Conservation (phyloP, 306 rosid species). For the Cucurbita ficifolia region DNA sequence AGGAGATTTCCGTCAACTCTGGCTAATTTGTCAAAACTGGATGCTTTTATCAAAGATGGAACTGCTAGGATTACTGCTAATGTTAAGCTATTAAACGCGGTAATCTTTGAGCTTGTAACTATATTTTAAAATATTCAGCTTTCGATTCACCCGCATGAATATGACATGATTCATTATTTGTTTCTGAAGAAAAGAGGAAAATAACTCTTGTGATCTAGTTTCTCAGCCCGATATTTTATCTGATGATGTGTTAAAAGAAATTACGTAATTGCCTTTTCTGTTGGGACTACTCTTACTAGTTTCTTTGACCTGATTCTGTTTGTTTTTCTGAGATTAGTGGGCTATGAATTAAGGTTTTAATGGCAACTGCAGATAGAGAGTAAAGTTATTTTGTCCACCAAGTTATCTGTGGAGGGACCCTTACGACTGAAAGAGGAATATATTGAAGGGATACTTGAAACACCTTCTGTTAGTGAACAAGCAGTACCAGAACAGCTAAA, state of each 20-base stretch:
- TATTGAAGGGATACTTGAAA: constrained; percentile 62
- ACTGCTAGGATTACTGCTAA: constrained; percentile 69
- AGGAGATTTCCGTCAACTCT: constrained; percentile 77
- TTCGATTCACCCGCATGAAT: background rate
- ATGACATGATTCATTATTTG: background rate
- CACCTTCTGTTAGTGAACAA: constrained; percentile 69
- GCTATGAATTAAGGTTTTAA: background rate
- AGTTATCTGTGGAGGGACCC: constrained; percentile 80
- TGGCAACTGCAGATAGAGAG: constrained; percentile 54
- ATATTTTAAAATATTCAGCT: background rate
- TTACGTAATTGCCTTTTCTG: background rate
- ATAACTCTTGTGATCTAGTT: background rate
- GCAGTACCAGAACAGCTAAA: constrained; percentile 72
- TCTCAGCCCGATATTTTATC: background rate
- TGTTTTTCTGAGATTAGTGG: background rate
- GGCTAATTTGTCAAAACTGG: constrained; percentile 78
- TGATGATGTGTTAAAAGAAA: background rate
- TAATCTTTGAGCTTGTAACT: constrained; percentile 14
- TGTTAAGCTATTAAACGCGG: constrained; percentile 55
- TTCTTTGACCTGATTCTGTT: constrained; percentile 1
- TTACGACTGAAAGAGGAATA: constrained; percentile 91
- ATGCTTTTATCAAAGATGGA: constrained; percentile 60
- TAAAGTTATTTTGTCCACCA: constrained; percentile 50
- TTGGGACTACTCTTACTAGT: background rate
- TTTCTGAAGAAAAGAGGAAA: background rate